Conservation (phyloP, 164 flowering plant genomes). For the Magnolia changhungtana region DNA sequence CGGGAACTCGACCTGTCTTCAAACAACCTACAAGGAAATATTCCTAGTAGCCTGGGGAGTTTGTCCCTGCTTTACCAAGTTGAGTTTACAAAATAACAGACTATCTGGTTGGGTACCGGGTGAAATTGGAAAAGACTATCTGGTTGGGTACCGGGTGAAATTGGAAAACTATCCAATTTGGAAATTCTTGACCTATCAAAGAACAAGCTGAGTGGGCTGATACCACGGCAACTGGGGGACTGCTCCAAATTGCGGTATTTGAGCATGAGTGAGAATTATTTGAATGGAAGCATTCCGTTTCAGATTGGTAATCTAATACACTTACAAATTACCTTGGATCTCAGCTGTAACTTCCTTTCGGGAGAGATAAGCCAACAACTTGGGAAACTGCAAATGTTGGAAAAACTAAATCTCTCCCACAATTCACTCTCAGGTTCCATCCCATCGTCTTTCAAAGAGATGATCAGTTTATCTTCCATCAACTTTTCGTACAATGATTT, state of each 20-base stretch:
- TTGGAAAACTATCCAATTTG: background rate
- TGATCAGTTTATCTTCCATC: constrained; percentile 1
- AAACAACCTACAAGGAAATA: constrained; percentile 3
- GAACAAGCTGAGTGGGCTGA: constrained; percentile 2
- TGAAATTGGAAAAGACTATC: background rate
- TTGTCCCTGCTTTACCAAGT: background rate
- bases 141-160: background rate
- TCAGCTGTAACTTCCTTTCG: constrained; percentile 1
- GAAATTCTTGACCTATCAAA: background rate
- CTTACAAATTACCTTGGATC: background rate
- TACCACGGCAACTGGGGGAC: background rate
- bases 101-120: background rate
- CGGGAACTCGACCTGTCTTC: constrained; percentile 1
- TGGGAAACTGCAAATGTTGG: background rate
- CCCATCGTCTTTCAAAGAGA: constrained; percentile 4
- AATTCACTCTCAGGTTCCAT: constrained; percentile 8
- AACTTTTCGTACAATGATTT: constrained; percentile 13
- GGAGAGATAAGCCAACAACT: constrained; percentile 9
- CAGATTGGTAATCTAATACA: constrained; percentile 1
- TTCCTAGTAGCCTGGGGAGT: background rate
- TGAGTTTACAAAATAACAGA: background rate
- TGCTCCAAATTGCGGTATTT: background rate
- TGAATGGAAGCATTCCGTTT: constrained; percentile 6
- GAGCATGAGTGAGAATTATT: background rate
- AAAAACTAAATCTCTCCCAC: constrained; percentile 8